Base-by-base conservation (phyloP, 176 grass and related monocot genomes). In the Oryza australiensis region DNA sequence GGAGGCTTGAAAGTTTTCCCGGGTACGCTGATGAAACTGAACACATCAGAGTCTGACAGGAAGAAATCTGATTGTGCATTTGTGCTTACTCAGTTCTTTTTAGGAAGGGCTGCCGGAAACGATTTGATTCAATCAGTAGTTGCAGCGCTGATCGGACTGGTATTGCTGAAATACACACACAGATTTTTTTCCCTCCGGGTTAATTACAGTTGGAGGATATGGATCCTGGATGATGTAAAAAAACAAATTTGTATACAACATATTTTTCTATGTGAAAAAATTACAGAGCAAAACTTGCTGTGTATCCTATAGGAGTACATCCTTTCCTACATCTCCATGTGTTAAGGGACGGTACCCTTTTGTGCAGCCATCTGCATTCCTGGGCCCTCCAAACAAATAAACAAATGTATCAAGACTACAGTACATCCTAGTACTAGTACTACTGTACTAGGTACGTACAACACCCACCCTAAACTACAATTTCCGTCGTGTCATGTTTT, bases 361-460 rank as follows among this genome's bases (percentile, higher is more conserved):
- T 63, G 5, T 81, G 88, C 74, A 86, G 72, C 12, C 79, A 34
- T 89, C 43, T 74, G 68, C 84, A 62, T 22, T 24, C 66, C 23
- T 22, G 74, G 71, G 46, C 8, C 84, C 85, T 76, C 78, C 79
- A 75, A 94, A 86, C 64, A 89, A 92, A 89, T 83, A 66, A 94
- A 89, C 85, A 74, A 94, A 87, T 89, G 26, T 91, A 26, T 77
- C 75, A 74, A 76, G 18, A 16, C 18, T 53, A 53, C 49, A 22
- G 62, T 71, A 81, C 75, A 80, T 73, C 67, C 85, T 85, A n/a
- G n/a, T n/a, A n/a, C n/a, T n/a, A n/a, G n/a, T n/a, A n/a, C n/a
- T n/a, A n/a, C n/a, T n/a, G n/a, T n/a, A n/a, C n/a, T n/a, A 85
- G 32, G 41, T 38, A 80, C 86, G 18, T n/a, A 72, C 66, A 89